Base-by-base conservation (phyloP, 2,329 filamentous ascomycete species). In the Xylaria sp. region DNA sequence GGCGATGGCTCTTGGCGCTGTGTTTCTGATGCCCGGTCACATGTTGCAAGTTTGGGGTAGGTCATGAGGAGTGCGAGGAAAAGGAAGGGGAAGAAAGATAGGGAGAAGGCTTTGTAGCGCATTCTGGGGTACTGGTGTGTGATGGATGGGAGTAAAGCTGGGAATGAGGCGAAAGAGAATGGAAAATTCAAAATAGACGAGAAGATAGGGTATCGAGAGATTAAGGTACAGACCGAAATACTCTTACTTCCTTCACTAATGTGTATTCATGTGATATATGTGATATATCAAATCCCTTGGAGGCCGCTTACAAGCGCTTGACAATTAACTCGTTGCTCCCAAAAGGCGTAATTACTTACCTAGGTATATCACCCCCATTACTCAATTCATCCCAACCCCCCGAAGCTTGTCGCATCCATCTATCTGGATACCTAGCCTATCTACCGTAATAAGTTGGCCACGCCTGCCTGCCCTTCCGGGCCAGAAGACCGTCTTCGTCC, bases 41-140 rank as follows among this genome's bases (percentile, higher is more conserved):
- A n/a, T 41, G 18, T 3, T 13, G 37, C 23, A 6, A 9, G 13
- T 3, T 56, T 3, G 4, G 62, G 34, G n/a, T 25, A 28, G 2
- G 55, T 34, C 23, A 25, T 41, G 54, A 65, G 37, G 23, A 61
- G 51, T 0, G 50, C 9, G 5, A 65, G 51, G 18, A 65, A 15
- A 13, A 65, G 46, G 25, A 67, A 25, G 50, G 25, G 20, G 18
- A 28, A 28, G 5, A 56, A 41, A 13, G 65, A n/a, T 13, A 68
- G 46, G 25, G 63, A 20, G 50, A 25, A 20, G 18, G 20, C 6
- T 28, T 31, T 58, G 18, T 20, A 37, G 46, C 51, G 50, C 66
- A 68, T 68, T 46, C 56, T 61, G 50, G n/a, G 23, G 25, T 39
- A 2, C 18, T 9, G 25, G 15, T 3, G 44, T 12, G 10, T 56